phyloP scores from a whole-genome alignment of 2,329 filamentous ascomycete species.

The Diaporthe ampelina region DNA sequence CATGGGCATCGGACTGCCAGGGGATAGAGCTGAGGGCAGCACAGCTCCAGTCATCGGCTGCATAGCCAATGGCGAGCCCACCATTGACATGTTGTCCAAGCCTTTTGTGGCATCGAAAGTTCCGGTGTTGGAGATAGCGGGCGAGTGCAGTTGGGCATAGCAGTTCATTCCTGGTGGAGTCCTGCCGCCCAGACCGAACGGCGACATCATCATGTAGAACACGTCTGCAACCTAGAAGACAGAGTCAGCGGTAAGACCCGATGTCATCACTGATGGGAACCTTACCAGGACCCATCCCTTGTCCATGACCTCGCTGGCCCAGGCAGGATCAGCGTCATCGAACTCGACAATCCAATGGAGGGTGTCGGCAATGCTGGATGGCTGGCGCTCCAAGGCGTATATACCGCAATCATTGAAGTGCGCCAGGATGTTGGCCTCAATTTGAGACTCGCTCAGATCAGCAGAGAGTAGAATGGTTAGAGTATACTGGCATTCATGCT shows the following conservation, averaged over 20 bases:
- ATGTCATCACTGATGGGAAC: not conserved
- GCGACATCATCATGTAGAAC: conserved; percentile 35
- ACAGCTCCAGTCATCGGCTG: conserved; percentile 14
- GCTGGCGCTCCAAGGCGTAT: conserved; percentile 38
- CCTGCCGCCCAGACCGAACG: conserved; percentile 28
- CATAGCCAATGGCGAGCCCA: conserved; percentile 13
- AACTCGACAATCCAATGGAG: conserved; percentile 39
- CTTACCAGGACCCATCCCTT: conserved; percentile 38
- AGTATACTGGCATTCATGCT: conserved; percentile 69
- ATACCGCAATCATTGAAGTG: conserved; percentile 39
- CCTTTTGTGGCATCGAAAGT: conserved; percentile 9
- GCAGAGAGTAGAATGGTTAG: conserved; percentile 59
- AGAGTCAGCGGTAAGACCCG: not conserved
- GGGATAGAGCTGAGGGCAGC: not conserved
- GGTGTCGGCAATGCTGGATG: conserved; percentile 26
- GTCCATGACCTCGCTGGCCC: conserved; percentile 5
- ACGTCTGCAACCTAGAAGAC: conserved; percentile 23
- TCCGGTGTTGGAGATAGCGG: not conserved
- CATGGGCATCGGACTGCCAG: conserved; percentile 9
- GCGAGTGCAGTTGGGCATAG: conserved; percentile 27
- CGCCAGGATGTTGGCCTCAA: conserved; percentile 33
- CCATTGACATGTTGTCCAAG: conserved; percentile 29
- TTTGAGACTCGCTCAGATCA: conserved; percentile 33
- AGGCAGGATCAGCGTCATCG: conserved; percentile 34
- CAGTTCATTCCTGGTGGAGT: conserved; percentile 5